phyloP scores from a whole-genome alignment of 306 rosid species.

The Acacia crassicarpa region DNA sequence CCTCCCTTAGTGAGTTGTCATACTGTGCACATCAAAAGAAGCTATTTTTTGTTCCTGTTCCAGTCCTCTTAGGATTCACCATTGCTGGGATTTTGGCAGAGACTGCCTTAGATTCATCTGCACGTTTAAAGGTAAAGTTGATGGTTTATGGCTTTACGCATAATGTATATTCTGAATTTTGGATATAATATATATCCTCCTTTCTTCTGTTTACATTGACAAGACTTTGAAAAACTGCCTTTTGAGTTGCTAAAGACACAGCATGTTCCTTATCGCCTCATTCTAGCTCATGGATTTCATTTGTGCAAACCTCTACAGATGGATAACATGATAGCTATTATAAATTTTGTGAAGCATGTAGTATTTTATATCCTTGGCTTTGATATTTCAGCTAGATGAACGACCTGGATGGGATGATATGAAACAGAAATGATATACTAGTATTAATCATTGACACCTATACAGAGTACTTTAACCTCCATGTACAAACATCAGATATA shows the following conservation, averaged over 20 bases:
- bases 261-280: constrained; percentile 4
- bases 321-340: background rate
- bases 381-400: background rate
- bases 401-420: background rate
- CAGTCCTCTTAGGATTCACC: constrained; percentile 64
- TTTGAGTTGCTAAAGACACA: constrained; percentile 14
- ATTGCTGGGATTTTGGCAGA: constrained; percentile 67
- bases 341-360: background rate
- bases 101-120: constrained; percentile 65
- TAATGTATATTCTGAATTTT: constrained; percentile 9
- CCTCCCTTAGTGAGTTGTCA: constrained; percentile 87
- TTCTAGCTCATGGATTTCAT: constrained; percentile 19
- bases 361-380: background rate
- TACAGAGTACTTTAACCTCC: background rate
- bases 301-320: background rate
- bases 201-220: background rate
- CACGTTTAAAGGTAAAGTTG: constrained; percentile 63
- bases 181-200: background rate
- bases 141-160: background rate
- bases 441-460: background rate
- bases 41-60: constrained; percentile 67
- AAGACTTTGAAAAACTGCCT: constrained; percentile 3
- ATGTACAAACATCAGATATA: background rate
- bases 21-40: constrained; percentile 82
- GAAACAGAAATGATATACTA: background rate